Percentiles rank a stretch among this genome's conserved stretches.
Conservation (phyloP, 108 stramenopile genomes). For the Cyclotella sp. region DNA sequence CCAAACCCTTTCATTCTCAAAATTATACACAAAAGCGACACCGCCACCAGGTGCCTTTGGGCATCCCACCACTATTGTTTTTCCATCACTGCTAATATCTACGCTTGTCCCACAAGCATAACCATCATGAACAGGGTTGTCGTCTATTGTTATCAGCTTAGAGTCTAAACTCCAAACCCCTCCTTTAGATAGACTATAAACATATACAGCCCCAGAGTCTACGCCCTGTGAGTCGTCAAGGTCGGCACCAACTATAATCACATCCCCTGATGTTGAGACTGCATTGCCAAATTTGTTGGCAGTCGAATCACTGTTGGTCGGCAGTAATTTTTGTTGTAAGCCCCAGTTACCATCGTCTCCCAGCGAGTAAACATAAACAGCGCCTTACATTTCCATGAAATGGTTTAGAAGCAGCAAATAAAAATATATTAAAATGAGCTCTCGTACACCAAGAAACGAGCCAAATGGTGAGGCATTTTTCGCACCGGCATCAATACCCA, state of each 20-base stretch:
- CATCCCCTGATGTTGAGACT: slow-evolving; percentile 31
- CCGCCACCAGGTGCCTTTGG: slow-evolving; percentile 24
- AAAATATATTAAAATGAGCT: neutral
- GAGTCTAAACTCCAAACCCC: slow-evolving; percentile 45
- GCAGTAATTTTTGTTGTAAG: slow-evolving; percentile 37
- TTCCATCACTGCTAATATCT: slow-evolving; percentile 37
- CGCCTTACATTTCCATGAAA: neutral
- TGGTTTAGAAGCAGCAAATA: neutral
- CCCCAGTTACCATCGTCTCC: slow-evolving; percentile 45
- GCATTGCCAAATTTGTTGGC: slow-evolving; percentile 34
- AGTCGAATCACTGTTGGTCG: slow-evolving; percentile 30
- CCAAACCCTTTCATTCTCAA: slow-evolving; percentile 29
- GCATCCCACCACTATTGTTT: slow-evolving; percentile 35
- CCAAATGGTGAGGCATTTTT: neutral
- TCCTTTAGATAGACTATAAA: slow-evolving; percentile 26
- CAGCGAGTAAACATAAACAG: slow-evolving; percentile 42
- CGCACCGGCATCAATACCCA: slow-evolving; percentile 42
- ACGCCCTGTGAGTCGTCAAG: slow-evolving; percentile 32
- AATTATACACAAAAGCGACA: slow-evolving; percentile 28
- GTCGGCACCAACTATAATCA: slow-evolving; percentile 38
- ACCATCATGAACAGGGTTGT: slow-evolving; percentile 10
- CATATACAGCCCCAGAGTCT: slow-evolving; percentile 35
- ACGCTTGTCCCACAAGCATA: slow-evolving; percentile 33
- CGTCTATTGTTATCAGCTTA: slow-evolving; percentile 23
- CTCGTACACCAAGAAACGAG: neutral